phyloP scores from a whole-genome alignment of 306 rosid genomes.

The Casuarina equisetifolia region DNA sequence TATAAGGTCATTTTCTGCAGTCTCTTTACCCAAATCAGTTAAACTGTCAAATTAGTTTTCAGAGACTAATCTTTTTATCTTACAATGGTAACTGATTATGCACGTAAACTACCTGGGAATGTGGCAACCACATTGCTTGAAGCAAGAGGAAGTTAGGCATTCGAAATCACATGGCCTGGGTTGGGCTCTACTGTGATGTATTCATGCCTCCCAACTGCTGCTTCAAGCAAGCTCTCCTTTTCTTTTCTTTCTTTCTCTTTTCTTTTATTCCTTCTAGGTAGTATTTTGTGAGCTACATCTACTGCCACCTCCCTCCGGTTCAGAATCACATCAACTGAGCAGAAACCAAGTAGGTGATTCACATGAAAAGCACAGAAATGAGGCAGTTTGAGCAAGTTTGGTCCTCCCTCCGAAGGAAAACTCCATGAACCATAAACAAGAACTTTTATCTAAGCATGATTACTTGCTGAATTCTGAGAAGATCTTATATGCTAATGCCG shows the following conservation, averaged over 20 bases:
- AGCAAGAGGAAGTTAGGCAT: constrained; percentile 21
- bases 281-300: too few relatives aligned
- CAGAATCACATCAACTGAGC: neutral
- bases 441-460: constrained; percentile 5
- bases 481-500: too few relatives aligned
- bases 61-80: neutral
- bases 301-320: too few relatives aligned
- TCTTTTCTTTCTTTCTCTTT: too few relatives aligned
- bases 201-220: neutral
- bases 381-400: constrained; percentile 1
- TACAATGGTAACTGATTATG: neutral
- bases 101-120: constrained; percentile 4
- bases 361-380: constrained; percentile 2
- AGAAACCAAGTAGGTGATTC: constrained; percentile 22
- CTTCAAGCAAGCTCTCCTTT: neutral
- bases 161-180: neutral
- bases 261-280: too few relatives aligned
- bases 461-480: too few relatives aligned
- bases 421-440: constrained; percentile 41
- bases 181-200: neutral
- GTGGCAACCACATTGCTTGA: constrained; percentile 22
- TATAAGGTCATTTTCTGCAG: neutral
- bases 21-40: neutral
- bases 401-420: constrained; percentile 21
- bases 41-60: neutral